phyloP scores from a whole-genome alignment of 495 filamentous ascomycete species.

The Trichocladium uniseriatum region DNA sequence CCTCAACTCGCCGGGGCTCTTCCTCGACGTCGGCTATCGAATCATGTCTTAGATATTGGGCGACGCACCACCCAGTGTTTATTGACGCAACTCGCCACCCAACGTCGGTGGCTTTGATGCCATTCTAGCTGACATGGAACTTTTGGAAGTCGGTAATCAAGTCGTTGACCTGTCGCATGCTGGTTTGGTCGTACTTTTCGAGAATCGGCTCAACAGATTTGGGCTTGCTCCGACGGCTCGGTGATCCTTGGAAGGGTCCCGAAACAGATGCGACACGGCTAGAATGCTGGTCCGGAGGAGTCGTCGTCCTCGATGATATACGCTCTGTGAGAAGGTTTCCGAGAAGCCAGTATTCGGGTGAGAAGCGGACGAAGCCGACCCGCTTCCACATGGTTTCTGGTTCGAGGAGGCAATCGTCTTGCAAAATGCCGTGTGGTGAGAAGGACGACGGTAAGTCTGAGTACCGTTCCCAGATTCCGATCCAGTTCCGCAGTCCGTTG shows the following conservation, averaged over 20 bases:
- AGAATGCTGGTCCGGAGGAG: background rate
- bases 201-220: conserved; percentile 20
- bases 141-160: conserved; percentile 22
- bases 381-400: conserved; percentile 22
- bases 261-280: background rate
- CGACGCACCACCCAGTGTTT: too few relatives aligned
- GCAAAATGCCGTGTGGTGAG: conserved; percentile 14
- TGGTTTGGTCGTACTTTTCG: conserved; percentile 27
- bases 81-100: too few relatives aligned
- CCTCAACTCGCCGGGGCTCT: too few relatives aligned
- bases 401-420: conserved; percentile 8
- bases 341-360: conserved; percentile 25
- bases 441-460: conserved; percentile 7
- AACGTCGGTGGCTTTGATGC: too few relatives aligned
- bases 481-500: conserved; percentile 24
- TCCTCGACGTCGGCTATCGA: too few relatives aligned
- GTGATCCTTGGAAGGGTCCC: background rate
- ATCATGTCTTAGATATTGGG: too few relatives aligned
- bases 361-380: conserved; percentile 21
- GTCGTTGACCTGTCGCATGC: conserved; percentile 29
- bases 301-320: conserved; percentile 5
- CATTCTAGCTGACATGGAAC: conserved; percentile 18
- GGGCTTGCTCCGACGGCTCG: background rate
- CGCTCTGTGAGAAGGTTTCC: conserved; percentile 22
- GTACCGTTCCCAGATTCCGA: conserved; percentile 21